These are phyloP conservation scores for Mycena sanguinolenta DNA, from an alignment of 768 basidiomycete genomes.

Conservation along the genomic window DNA sequence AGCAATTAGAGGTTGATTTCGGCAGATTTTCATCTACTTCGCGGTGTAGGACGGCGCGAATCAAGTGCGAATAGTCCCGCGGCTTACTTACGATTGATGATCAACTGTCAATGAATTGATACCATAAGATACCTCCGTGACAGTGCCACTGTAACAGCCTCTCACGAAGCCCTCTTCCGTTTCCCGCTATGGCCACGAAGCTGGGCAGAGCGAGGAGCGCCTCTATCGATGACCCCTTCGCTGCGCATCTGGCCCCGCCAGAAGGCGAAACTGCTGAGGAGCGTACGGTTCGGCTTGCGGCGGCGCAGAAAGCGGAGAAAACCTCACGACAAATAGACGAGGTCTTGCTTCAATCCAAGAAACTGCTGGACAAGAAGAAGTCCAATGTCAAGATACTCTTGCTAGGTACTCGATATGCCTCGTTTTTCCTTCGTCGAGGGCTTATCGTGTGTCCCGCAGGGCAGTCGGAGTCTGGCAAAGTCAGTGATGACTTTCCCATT, in stretches of 20 bases:
- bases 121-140: slow-evolving; percentile 8
- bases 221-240: slow-evolving; percentile 46
- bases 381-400: slow-evolving; percentile 69
- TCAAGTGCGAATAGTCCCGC: neutral
- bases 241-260: slow-evolving; percentile 38
- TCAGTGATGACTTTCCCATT: slow-evolving; percentile 34
- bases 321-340: slow-evolving; percentile 65
- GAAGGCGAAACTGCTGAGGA: slow-evolving; percentile 52
- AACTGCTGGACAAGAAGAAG: slow-evolving; percentile 61
- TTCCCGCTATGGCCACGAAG: slow-evolving; percentile 12
- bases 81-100: neutral
- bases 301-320: slow-evolving; percentile 56
- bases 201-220: slow-evolving; percentile 4
- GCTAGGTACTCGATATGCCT: slow-evolving; percentile 54
- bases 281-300: slow-evolving; percentile 48
- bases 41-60: no score
- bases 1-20: no score
- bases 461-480: slow-evolving; percentile 73
- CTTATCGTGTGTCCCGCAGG: slow-evolving; percentile 48
- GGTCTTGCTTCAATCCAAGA: slow-evolving; percentile 58
- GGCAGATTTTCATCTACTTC: no score
- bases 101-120: neutral
- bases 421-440: neutral
- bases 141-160: neutral
- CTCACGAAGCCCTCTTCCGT: neutral